Percentiles rank a stretch among this genome's conserved stretches.
Conservation (phyloP, 306 rosid genomes). For the Begonia masoniana region DNA sequence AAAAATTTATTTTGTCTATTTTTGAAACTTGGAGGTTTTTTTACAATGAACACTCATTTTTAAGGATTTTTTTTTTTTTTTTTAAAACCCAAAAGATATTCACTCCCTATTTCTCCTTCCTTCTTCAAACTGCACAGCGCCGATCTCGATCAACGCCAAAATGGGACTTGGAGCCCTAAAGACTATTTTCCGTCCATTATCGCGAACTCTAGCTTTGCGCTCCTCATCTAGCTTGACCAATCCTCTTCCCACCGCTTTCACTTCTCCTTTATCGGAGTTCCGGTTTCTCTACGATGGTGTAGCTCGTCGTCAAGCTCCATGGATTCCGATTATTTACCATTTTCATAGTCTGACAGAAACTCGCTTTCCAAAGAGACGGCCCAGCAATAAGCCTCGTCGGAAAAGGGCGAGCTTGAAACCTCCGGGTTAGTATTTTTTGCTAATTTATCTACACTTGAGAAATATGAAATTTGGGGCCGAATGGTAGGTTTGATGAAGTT, state of each 20-base stretch:
- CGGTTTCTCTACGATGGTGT: conserved; percentile 10
- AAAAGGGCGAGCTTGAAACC: conserved; percentile 71
- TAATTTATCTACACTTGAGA: no score
- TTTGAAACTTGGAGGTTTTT: no score
- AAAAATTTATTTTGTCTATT: no score
- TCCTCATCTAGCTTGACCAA: conserved; percentile 3
- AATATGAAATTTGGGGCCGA: no score
- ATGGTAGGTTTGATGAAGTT: no score
- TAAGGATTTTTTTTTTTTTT: no score
- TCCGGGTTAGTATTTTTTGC: conserved; percentile 26
- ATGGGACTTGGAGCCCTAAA: conserved; percentile 61
- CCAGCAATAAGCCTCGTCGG: conserved; percentile 50
- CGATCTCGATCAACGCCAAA: background rate
- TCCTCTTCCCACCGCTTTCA: conserved; percentile 15
- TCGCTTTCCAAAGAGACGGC: conserved; percentile 71
- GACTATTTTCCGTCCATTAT: conserved; percentile 37
- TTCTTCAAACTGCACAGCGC: no score
- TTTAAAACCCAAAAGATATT: no score
- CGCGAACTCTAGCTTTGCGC: conserved; percentile 21
- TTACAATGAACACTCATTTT: no score
- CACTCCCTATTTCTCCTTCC: no score
- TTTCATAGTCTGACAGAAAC: conserved; percentile 76
- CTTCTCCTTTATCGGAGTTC: conserved; percentile 10
- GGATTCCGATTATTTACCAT: conserved; percentile 32
- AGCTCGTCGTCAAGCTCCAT: conserved; percentile 17